A percentile compares a stretch with the other conserved stretches of the same genome.
phyloP scores from a whole-genome alignment of 208 protist species.

The Wallacemonas sp. region DNA sequence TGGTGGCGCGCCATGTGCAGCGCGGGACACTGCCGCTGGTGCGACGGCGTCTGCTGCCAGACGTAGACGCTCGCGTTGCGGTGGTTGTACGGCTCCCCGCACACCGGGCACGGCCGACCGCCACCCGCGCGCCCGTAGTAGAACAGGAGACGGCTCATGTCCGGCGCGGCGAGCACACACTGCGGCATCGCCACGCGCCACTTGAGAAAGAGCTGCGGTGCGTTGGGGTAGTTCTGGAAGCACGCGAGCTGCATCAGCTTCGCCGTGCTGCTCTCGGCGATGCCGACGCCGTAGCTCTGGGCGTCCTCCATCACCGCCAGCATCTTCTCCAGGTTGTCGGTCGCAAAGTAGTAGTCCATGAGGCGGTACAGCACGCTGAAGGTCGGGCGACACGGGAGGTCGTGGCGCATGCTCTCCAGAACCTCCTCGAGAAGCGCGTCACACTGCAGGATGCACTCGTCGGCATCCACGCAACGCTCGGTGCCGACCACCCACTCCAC shows the following conservation, averaged over 20 bases:
- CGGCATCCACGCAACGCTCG: constrained; percentile 77
- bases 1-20: constrained; percentile 53
- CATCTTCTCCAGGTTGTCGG: constrained; percentile 91
- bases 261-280: constrained; percentile 87
- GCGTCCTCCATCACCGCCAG: constrained; percentile 89
- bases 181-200: constrained; percentile 82
- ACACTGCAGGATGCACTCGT: constrained; percentile 86
- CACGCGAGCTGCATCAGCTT: constrained; percentile 92
- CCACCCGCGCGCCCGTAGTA: constrained; percentile 83
- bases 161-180: constrained; percentile 87
- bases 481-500: constrained; percentile 83
- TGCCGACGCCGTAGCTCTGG: constrained; percentile 58
- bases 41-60: constrained; percentile 80
- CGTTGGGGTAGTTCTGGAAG: constrained; percentile 78
- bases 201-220: constrained; percentile 79
- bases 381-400: constrained; percentile 72
- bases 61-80: constrained; percentile 79
- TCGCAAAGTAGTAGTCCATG: constrained; percentile 91
- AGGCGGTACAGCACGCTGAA: constrained; percentile 88
- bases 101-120: constrained; percentile 74
- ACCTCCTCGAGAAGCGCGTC: constrained; percentile 87
- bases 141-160: constrained; percentile 90
- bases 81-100: constrained; percentile 87
- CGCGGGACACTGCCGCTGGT: constrained; percentile 79
- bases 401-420: constrained; percentile 63